These are phyloP conservation scores for Saccharata proteae DNA, from an alignment of 2,329 filamentous ascomycete genomes.

Conservation along the genomic window DNA sequence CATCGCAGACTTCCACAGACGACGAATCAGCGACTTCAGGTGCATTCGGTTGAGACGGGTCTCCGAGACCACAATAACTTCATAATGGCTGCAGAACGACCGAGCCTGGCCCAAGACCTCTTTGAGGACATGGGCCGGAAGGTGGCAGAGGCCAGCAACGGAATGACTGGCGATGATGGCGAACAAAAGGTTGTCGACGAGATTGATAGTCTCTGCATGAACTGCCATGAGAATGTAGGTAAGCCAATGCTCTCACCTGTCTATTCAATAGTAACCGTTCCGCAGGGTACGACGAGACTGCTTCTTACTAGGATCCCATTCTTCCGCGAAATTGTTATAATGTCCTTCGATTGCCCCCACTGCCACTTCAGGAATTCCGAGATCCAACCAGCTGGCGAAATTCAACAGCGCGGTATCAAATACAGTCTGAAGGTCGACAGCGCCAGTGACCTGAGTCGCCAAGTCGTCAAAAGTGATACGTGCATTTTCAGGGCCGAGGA, in stretches of 20 bases:
- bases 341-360: slow-evolving; percentile 89
- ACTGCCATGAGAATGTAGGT: slow-evolving; percentile 38
- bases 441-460: slow-evolving; percentile 64
- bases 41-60: no score
- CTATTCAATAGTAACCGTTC: slow-evolving; percentile 5
- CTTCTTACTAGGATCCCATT: slow-evolving; percentile 88
- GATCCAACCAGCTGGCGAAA: slow-evolving; percentile 81
- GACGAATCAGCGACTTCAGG: no score
- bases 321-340: slow-evolving; percentile 94
- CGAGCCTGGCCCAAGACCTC: slow-evolving; percentile 33
- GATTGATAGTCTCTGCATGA: slow-evolving; percentile 43
- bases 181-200: slow-evolving; percentile 40
- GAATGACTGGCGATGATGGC: slow-evolving; percentile 24
- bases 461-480: slow-evolving; percentile 85
- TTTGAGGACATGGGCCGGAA: slow-evolving; percentile 41
- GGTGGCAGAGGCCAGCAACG: slow-evolving; percentile 29
- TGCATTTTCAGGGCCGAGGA: slow-evolving; percentile 80
- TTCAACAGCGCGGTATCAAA: slow-evolving; percentile 77
- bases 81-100: slow-evolving; percentile 22
- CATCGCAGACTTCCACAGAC: no score
- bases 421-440: slow-evolving; percentile 71
- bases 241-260: slow-evolving; percentile 6
- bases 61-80: no score
- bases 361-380: slow-evolving; percentile 87
- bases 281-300: slow-evolving; percentile 68